These are phyloP conservation scores for Gracilaria vermiculophylla DNA, from an alignment of 23 red algal species.

Conservation along the genomic window DNA sequence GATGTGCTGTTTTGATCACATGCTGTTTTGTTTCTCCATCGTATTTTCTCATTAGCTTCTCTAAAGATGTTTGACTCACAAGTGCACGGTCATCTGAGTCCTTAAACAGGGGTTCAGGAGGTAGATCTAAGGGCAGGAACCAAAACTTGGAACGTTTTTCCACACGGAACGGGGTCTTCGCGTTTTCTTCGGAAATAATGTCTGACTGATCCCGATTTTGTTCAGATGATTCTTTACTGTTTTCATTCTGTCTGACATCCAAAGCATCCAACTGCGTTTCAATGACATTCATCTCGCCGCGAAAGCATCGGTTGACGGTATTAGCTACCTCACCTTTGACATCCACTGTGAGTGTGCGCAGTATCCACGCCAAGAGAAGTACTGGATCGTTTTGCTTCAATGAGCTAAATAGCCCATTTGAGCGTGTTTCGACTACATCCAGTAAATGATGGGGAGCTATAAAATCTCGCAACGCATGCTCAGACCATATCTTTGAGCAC, in stretches of 20 bases:
- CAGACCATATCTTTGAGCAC: slow-evolving; percentile 40
- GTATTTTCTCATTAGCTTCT: slow-evolving; percentile 46
- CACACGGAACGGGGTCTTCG: not conserved
- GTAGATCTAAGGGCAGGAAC: slow-evolving; percentile 63
- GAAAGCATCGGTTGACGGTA: slow-evolving; percentile 1
- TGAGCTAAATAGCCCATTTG: not conserved
- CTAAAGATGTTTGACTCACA: slow-evolving; percentile 19
- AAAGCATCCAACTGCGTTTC: not conserved
- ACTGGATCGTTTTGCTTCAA: slow-evolving; percentile 37
- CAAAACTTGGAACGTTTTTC: slow-evolving; percentile 25
- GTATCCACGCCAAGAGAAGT: slow-evolving; percentile 51
- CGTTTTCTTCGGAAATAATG: not conserved
- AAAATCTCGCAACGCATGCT: slow-evolving; percentile 33
- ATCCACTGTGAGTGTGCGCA: not conserved
- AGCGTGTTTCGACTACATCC: slow-evolving; percentile 10
- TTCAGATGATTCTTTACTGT: not conserved
- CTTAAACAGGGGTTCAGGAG: slow-evolving; percentile 63
- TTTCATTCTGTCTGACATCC: not conserved
- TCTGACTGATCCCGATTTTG: not conserved
- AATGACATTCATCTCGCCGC: slow-evolving; percentile 9
- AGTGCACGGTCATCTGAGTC: slow-evolving; percentile 40
- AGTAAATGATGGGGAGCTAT: slow-evolving; percentile 54
- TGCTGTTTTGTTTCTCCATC: slow-evolving; percentile 35
- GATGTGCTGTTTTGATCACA: slow-evolving; percentile 27
- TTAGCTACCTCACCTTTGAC: not conserved